Evolutionary conservation across 108 stramenopile species (phyloP), one percentile per base, ranked within the genome.

Genomic region (Cyclotella choctawhatcheeana): DNA sequence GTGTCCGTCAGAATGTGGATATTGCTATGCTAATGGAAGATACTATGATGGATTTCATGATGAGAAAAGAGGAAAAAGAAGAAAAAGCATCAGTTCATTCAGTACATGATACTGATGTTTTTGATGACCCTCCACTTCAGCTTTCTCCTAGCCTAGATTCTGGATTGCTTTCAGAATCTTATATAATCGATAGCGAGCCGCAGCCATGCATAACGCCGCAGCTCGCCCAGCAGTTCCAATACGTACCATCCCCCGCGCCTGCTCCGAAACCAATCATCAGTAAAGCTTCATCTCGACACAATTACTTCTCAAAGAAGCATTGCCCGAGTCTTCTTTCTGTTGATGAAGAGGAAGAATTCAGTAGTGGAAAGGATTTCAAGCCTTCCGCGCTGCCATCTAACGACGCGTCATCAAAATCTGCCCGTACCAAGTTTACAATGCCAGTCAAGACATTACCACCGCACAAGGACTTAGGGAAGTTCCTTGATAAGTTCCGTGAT

Each of bases 11-110:
- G 35, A 76, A 76, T 51, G 67, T 50, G 13, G 67, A 66, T 40
- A 61, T 76, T 45, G 65, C 65, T 2, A 3, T 54, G 33, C 37
- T 54, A 6, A 76, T 76, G 74, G 74, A 76, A 24, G 74, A 76
- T 56, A 48, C 53, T 26, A 76, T 76, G 74, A 68, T 68, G 67
- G 50, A 58, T 18, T 76, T 76, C n/a, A 50, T 76, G 27, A 20
- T 40, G 1, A 33, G 54, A 27, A 34, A 64, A 7, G 45, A 14
- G 1, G 45, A 45, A 2, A 20, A 2, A 44, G 60, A 61, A 17
- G 45, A 64, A 48, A 44, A 64, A n/a, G 47, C 18, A 21, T 47
- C 44, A 21, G 27, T 56, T 16, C 27, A 13, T 56, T 40, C n/a
- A n/a, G 10, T 52, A 10, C 5, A 50, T 50, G n/a, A 22, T 22